These are phyloP conservation scores for Teratosphaeria zuluensis DNA, from an alignment of 2,329 filamentous ascomycete species.

Conservation along the genomic window DNA sequence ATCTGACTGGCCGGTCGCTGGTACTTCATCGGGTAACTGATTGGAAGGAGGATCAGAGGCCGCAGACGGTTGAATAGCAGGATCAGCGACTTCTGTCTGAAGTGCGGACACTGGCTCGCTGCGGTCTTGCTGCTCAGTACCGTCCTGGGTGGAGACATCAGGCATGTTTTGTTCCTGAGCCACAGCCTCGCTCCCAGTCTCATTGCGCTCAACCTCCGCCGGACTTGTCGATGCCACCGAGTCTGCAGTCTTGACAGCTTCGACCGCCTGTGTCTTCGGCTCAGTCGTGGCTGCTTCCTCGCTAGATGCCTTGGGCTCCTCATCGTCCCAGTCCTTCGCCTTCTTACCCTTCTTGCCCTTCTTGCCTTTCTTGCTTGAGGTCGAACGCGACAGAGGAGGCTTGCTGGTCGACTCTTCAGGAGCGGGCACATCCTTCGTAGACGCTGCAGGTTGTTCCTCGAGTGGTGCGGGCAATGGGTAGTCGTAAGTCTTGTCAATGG, in stretches of 20 bases:
- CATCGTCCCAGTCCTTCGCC: not conserved
- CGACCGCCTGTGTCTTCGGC: not conserved
- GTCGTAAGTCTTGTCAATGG: not conserved
- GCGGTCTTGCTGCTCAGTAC: not conserved
- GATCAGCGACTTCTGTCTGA: not conserved
- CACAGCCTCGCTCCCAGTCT: not conserved
- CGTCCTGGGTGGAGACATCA: not conserved
- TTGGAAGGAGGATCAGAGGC: not conserved
- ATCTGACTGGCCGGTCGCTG: not conserved
- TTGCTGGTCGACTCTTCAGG: not conserved
- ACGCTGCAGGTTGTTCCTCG: not conserved
- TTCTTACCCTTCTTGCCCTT: conserved; percentile 20
- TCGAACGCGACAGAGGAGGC: conserved; percentile 1
- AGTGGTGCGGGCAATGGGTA: not conserved
- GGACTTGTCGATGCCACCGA: not conserved
- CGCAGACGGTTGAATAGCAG: not conserved
- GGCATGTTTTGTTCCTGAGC: not conserved
- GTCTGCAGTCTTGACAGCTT: not conserved
- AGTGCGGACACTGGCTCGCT: not conserved
- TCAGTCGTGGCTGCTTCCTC: not conserved
- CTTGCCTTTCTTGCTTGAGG: conserved; percentile 10
- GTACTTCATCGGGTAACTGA: not conserved
- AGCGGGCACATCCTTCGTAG: not conserved
- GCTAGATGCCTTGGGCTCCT: not conserved
- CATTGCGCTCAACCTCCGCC: not conserved